Evolutionary conservation across 495 filamentous ascomycete species (phyloP), one percentile per base, ranked within the genome.

Genomic region (Endocarpon pusillum): DNA sequence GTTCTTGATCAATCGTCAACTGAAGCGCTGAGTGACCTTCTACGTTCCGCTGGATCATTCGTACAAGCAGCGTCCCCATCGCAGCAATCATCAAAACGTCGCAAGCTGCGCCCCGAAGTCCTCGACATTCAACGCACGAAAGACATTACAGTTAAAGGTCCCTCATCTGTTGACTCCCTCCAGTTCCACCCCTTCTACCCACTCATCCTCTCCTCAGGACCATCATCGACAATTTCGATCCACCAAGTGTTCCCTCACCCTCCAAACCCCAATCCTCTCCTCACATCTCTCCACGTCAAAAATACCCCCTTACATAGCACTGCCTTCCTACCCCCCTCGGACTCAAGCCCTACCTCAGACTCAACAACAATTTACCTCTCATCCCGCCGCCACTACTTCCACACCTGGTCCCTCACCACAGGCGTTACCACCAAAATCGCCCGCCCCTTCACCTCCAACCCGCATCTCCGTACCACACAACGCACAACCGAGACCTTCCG

Each of bases 401-500:
- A 96, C 58, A 74, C 72, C 44, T 97, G 89, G 89, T 75, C 94
- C 48, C 64, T 97, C 3, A 53, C 73, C 25, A 71, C 78, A 4
- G 91, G 89, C 16, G 61, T 60, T 16, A 67, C 96, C 19, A 78
- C 86, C 48, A 92, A 92, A 39, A 66, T 96, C 27, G 80, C 83
- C 43, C 84, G 81, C 30, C 43, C 59, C 17, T 17, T n/a, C 5
- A 31, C 5, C 12, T 14, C 19, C 12, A 17, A 15, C 5, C 45
- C 56, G 8, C 59, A 62, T 43, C 80, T 91, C 34, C 72, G 77
- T 38, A 66, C 75, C 35, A 80, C 86, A 51, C 89, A 94, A 49
- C 76, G 68, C 31, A 80, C 70, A 34, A 94, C 94, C 83, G 91
- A 94, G 52, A 62, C 63, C 24, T 86, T 97, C 60, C 80, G 78